Conservation (phyloP, 73 alveolate genomes). For the Breviolum minutum region DNA sequence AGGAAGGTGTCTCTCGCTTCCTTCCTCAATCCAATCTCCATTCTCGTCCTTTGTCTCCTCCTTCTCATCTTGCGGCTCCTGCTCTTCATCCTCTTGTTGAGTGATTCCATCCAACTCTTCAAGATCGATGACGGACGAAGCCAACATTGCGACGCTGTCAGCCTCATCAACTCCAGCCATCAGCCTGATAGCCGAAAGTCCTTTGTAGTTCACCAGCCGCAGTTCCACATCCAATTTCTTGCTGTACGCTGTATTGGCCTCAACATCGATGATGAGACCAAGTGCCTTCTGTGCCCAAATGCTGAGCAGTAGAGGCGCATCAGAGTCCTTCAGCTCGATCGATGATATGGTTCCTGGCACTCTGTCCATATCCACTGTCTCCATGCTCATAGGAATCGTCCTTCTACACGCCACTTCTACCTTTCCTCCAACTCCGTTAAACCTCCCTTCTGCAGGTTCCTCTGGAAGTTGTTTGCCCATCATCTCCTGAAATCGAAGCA, state of each 20-base stretch:
- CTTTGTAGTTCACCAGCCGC: background rate
- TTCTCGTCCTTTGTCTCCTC: background rate
- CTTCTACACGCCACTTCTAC: background rate
- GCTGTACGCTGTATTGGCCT: background rate
- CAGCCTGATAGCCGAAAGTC: background rate
- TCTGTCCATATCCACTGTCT: background rate
- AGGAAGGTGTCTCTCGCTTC: background rate
- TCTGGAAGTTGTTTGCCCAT: background rate
- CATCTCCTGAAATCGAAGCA: background rate
- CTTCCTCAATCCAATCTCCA: too few species aligned
- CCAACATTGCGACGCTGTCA: background rate
- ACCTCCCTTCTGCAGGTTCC: background rate
- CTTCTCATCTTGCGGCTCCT: background rate
- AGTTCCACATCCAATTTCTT: background rate
- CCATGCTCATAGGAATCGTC: background rate
- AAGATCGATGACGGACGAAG: background rate
- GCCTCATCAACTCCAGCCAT: background rate
- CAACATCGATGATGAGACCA: background rate
- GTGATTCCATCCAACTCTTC: too few species aligned
- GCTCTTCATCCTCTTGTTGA: too few species aligned
- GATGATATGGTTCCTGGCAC: background rate
- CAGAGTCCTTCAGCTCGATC: background rate
- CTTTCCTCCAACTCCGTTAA: background rate
- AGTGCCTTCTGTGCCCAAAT: background rate
- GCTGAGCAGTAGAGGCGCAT: background rate